Evolutionary conservation across 2,329 filamentous ascomycete genomes (phyloP), one percentile per base, ranked within the genome.

Genomic region (Ceratocystis cubensis): DNA sequence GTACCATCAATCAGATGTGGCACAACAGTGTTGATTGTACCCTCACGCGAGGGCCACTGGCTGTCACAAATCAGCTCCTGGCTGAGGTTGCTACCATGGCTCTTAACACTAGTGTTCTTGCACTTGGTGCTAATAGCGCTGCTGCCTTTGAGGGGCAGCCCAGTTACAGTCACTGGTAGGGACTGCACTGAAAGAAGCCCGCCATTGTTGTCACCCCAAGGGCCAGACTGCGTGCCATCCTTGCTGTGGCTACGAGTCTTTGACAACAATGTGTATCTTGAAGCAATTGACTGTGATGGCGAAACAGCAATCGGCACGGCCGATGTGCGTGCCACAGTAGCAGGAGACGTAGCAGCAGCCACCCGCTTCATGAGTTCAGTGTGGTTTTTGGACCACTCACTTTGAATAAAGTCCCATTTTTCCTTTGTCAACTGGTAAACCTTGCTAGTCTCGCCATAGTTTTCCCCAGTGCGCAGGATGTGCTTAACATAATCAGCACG

Each of bases 401-500:
- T 79, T 73, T 96, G 89, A 56, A 89, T 88, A 71, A 87, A 84
- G 30, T 86, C 82, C 93, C 93, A 96, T 75, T 97, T 97, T 69
- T 88, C 83, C 75, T 94, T 87, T 0, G 92, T 96, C 66, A 94
- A 81, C 64, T 82, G 84, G 76, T 92, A 96, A 66, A 89, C 94
- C 74, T 91, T 94, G 65, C 91, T 96, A 0, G 91, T 96, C 44
- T 87, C 81, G 17, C 92, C 91, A 71, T 96, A 96, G 76, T 96
- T 91, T 75, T 96, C 92, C 66, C 89, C 88, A 0, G 89, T 94
- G 67, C 91, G 88, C 10, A 90, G 88, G 22, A 95, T 83, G 72
- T 96, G 92, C 75, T 92, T 93, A 70, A 89, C 89, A 77, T 92
- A 96, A 74, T 96, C 94, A 74, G 84, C 83, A 63, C 91, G 84